Evolutionary conservation across 2,329 filamentous ascomycete species (phyloP).

Genomic region (Seiridium unicorne): DNA sequence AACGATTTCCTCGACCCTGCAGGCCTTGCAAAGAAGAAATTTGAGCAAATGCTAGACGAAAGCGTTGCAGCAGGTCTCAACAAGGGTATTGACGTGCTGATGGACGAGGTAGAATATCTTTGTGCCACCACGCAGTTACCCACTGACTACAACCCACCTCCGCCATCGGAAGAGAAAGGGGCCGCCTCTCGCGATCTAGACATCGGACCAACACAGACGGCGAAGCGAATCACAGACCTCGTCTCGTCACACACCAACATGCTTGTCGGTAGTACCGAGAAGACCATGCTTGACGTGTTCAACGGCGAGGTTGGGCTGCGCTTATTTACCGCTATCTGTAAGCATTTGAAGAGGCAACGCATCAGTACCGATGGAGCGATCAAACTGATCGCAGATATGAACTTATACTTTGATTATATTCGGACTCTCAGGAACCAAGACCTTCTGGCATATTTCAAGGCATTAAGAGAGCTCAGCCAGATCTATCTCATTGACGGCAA

Average conservation of each 20-base stretch:
- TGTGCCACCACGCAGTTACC: slow-evolving; percentile 83
- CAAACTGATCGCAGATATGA: slow-evolving; percentile 94
- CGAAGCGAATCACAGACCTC: slow-evolving; percentile 77
- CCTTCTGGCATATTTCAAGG: slow-evolving; percentile 85
- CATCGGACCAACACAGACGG: slow-evolving; percentile 71
- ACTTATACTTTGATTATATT: slow-evolving; percentile 85
- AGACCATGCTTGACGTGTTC: slow-evolving; percentile 97
- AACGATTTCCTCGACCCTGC: slow-evolving; percentile 94
- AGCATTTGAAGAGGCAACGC: slow-evolving; percentile 94
- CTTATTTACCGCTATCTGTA: slow-evolving; percentile 88
- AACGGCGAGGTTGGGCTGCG: slow-evolving; percentile 95
- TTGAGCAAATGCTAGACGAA: slow-evolving; percentile 98
- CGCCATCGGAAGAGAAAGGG: slow-evolving; percentile 31
- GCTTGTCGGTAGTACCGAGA: slow-evolving; percentile 92
- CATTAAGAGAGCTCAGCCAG: slow-evolving; percentile 87
- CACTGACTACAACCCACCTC: slow-evolving; percentile 83
- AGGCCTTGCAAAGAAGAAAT: slow-evolving; percentile 93
- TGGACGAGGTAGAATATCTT: slow-evolving; percentile 97
- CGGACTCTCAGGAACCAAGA: slow-evolving; percentile 78
- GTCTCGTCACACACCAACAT: slow-evolving; percentile 88
- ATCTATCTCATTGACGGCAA: slow-evolving; percentile 88
- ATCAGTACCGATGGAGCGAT: slow-evolving; percentile 87
- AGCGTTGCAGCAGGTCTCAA: slow-evolving; percentile 93
- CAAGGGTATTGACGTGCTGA: slow-evolving; percentile 96
- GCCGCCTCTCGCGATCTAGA: slow-evolving; percentile 29